Evolutionary conservation across 2,329 filamentous ascomycete species (phyloP).

Genomic region (Fusarium vanettenii): DNA sequence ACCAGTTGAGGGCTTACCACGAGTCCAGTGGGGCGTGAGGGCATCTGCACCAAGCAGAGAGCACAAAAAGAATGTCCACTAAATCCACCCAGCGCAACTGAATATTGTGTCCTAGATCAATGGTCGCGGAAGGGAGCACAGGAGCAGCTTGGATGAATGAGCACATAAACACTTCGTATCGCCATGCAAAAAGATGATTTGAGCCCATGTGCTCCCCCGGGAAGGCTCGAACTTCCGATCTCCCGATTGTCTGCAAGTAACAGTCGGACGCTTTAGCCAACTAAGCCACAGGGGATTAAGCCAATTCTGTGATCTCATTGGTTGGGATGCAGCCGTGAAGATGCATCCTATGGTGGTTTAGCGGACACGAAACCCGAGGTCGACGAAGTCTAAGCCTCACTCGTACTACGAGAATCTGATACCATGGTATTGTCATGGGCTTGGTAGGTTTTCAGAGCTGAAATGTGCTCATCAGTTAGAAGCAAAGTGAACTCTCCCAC

Average conservation of each 20-base stretch:
- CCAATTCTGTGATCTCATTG: not conserved
- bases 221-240: conserved; percentile 47
- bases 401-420: not conserved
- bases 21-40: not conserved
- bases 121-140: too few species aligned
- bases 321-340: not conserved
- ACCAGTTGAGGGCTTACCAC: not conserved
- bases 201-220: conserved; percentile 35
- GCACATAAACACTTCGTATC: too few species aligned
- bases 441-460: not conserved
- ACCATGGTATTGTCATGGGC: not conserved
- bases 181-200: not conserved
- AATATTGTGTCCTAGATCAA: not conserved
- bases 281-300: conserved; percentile 38
- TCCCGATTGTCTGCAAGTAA: conserved; percentile 43
- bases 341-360: not conserved
- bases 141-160: too few species aligned
- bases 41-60: not conserved
- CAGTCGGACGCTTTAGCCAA: conserved; percentile 43
- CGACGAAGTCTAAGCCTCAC: not conserved
- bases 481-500: not conserved
- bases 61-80: not conserved
- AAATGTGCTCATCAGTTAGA: not conserved
- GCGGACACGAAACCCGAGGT: not conserved
- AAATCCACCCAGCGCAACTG: not conserved